Evolutionary conservation across 2,329 filamentous ascomycete genomes (phyloP).

Genomic region (Parafenestella ontariensis): DNA sequence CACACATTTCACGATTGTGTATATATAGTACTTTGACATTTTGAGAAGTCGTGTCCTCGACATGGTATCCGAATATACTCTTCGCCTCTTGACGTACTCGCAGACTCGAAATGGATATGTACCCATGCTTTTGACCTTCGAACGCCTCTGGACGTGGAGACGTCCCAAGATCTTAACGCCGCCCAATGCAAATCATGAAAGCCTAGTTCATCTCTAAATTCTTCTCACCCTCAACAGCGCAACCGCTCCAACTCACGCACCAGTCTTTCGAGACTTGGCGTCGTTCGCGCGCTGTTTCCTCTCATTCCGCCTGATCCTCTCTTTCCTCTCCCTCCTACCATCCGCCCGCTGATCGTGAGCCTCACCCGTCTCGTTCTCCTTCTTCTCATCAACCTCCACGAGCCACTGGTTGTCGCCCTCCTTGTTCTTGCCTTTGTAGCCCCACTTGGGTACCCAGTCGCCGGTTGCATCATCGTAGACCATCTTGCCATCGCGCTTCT

Average conservation of each 20-base stretch:
- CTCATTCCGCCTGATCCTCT: slow-evolving; percentile 52
- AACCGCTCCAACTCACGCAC: slow-evolving; percentile 23
- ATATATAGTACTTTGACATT: background rate
- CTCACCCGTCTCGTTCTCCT: slow-evolving; percentile 70
- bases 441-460: slow-evolving; percentile 94
- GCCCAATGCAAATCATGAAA: slow-evolving; percentile 37
- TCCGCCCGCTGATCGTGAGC: slow-evolving; percentile 65
- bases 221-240: slow-evolving; percentile 3
- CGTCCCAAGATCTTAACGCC: slow-evolving; percentile 31
- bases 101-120: background rate
- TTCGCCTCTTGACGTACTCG: background rate
- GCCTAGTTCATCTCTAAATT: slow-evolving; percentile 13
- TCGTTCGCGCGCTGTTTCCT: slow-evolving; percentile 62
- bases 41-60: background rate
- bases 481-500: slow-evolving; percentile 80
- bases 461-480: slow-evolving; percentile 83
- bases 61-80: background rate
- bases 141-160: slow-evolving; percentile 18
- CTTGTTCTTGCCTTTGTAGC: slow-evolving; percentile 90
- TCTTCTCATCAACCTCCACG: slow-evolving; percentile 83
- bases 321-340: slow-evolving; percentile 66
- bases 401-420: slow-evolving; percentile 84
- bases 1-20: too few species aligned
- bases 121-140: slow-evolving; percentile 8
- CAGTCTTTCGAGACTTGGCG: slow-evolving; percentile 68